Percentiles rank a stretch among this genome's conserved stretches.
Evolutionary conservation across 2,329 filamentous ascomycete species (phyloP).

Genomic region (Tolypocladium tropicale): DNA sequence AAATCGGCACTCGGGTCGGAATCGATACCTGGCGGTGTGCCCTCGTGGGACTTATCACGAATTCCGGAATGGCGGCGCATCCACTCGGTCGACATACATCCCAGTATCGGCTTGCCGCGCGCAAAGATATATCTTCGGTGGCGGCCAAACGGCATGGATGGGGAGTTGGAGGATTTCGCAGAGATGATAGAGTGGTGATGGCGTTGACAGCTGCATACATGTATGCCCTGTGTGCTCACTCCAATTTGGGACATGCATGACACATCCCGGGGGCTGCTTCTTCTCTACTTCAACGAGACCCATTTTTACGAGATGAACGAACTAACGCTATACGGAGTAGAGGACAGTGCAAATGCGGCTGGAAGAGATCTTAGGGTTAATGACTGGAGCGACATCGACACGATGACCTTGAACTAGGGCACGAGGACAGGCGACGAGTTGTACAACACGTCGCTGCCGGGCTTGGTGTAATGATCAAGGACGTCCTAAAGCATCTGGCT

Average conservation of each 20-base stretch:
- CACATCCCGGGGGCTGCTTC: no score
- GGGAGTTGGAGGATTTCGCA: neutral
- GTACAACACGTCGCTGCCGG: neutral
- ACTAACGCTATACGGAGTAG: no score
- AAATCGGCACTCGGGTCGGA: no score
- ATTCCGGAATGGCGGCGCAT: neutral
- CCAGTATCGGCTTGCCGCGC: neutral
- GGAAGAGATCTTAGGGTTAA: no score
- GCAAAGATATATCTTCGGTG: neutral
- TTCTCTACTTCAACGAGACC: no score
- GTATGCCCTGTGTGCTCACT: no score
- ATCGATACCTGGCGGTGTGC: no score
- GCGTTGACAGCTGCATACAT: no score
- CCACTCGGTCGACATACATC: neutral
- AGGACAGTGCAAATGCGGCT: no score
- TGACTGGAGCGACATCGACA: no score
- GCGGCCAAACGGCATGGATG: neutral
- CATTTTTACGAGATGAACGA: no score
- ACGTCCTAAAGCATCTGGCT: neutral
- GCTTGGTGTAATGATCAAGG: neutral
- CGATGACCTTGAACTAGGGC: neutral
- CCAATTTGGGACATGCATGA: no score
- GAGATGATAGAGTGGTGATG: neutral
- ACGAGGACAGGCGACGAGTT: neutral
- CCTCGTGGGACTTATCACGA: neutral